Conservation (phyloP, 2,329 filamentous ascomycete genomes). For the Graphilbum fragrans region DNA sequence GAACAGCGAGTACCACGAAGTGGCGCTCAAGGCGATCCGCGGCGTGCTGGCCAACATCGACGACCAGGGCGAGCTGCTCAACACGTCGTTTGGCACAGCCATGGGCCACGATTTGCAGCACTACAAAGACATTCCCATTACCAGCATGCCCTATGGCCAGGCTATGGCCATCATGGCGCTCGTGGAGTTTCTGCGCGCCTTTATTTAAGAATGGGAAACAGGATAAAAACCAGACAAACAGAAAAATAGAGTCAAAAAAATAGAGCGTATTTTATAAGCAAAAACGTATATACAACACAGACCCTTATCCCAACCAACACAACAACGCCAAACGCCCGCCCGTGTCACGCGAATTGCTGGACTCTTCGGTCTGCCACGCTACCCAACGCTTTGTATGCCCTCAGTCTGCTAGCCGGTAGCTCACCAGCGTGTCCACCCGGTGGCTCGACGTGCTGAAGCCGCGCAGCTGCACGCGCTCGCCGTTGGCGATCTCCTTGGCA, state of each 20-base stretch:
- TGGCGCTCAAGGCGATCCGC: slow-evolving; percentile 53
- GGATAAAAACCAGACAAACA: not conserved
- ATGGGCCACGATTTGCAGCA: slow-evolving; percentile 66
- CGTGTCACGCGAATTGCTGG: too few relatives aligned
- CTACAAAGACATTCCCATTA: slow-evolving; percentile 64
- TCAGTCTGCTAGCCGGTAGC: slow-evolving; percentile 55
- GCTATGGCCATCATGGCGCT: slow-evolving; percentile 77
- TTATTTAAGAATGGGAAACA: not conserved
- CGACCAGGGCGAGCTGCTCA: slow-evolving; percentile 54
- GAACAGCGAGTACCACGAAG: slow-evolving; percentile 32
- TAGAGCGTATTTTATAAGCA: not conserved
- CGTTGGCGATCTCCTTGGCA: slow-evolving; percentile 89
- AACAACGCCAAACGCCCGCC: too few relatives aligned
- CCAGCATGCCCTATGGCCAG: slow-evolving; percentile 76
- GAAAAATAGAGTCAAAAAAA: too few relatives aligned
- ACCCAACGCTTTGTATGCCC: too few relatives aligned
- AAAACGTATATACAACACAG: not conserved
- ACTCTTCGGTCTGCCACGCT: too few relatives aligned
- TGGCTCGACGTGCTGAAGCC: slow-evolving; percentile 96
- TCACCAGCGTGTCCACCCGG: slow-evolving; percentile 87
- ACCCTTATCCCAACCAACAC: too few relatives aligned
- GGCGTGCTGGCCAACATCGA: slow-evolving; percentile 57
- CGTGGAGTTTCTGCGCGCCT: slow-evolving; percentile 53
- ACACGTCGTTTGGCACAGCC: slow-evolving; percentile 67
- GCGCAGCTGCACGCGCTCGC: slow-evolving; percentile 87